Percentiles rank a stretch among this genome's conserved stretches.
Evolutionary conservation across 345 rosid genomes (phyloP).

Genomic region (Sonneratia alba): DNA sequence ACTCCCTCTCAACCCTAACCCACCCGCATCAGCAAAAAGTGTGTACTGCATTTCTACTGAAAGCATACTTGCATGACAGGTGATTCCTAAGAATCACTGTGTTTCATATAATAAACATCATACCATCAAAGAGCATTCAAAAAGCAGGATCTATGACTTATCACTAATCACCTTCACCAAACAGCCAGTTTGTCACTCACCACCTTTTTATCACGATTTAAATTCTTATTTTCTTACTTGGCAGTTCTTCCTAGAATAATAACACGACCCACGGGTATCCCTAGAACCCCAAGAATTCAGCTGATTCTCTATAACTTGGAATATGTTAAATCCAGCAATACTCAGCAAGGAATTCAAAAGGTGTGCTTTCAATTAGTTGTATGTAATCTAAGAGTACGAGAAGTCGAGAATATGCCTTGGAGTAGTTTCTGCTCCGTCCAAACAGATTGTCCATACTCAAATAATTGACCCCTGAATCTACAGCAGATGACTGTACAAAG

Average conservation of each 20-base stretch:
- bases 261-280: neutral
- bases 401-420: constrained; percentile 71
- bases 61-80: too few relatives aligned
- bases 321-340: neutral
- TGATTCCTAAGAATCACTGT: neutral
- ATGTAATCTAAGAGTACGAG: constrained; percentile 31
- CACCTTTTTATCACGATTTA: neutral
- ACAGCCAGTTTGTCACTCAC: neutral
- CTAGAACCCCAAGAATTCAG: neutral
- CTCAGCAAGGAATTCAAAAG: neutral
- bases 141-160: neutral
- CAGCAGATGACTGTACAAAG: constrained; percentile 56
- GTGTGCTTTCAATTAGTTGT: neutral
- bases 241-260: neutral
- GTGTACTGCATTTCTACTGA: neutral
- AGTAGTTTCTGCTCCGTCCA: constrained; percentile 50
- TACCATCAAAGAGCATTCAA: neutral
- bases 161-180: neutral
- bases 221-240: neutral
- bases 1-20: neutral
- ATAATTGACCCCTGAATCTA: constrained; percentile 71
- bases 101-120: neutral
- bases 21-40: neutral
- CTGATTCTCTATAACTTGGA: neutral
- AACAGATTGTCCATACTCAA: constrained; percentile 71